Conservation (phyloP, 2,329 filamentous ascomycete species). For the Fusarium temperatum region DNA sequence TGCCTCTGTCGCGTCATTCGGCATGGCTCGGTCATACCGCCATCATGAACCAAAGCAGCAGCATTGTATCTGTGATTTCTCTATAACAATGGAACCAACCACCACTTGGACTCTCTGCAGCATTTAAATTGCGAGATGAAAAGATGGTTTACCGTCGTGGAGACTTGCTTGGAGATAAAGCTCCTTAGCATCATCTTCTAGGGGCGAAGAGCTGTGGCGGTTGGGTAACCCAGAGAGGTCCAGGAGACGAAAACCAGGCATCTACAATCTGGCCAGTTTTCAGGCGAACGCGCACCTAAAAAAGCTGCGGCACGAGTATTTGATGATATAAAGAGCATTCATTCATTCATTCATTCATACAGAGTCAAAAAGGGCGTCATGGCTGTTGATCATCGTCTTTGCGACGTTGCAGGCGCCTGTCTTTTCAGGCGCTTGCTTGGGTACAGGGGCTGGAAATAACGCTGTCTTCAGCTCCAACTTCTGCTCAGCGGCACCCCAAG, state of each 20-base stretch:
- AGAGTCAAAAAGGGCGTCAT: slow-evolving; percentile 25
- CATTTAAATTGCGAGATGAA: slow-evolving; percentile 44
- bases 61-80: slow-evolving; percentile 45
- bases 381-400: slow-evolving; percentile 33
- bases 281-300: slow-evolving; percentile 37
- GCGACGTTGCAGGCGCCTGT: slow-evolving; percentile 28
- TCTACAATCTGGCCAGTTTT: slow-evolving; percentile 35
- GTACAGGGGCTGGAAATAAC: slow-evolving; percentile 39
- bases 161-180: slow-evolving; percentile 38
- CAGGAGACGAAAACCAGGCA: slow-evolving; percentile 36
- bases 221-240: slow-evolving; percentile 30
- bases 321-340: slow-evolving; percentile 39
- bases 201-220: slow-evolving; percentile 31
- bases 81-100: slow-evolving; percentile 41
- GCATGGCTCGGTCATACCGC: slow-evolving; percentile 5
- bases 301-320: slow-evolving; percentile 37
- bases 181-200: slow-evolving; percentile 35
- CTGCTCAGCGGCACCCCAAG: slow-evolving; percentile 21
- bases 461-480: slow-evolving; percentile 5
- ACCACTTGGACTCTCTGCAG: slow-evolving; percentile 37
- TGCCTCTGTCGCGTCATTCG: slow-evolving; percentile 39
- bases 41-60: slow-evolving; percentile 42
- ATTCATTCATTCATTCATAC: background rate
- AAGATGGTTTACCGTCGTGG: slow-evolving; percentile 38
- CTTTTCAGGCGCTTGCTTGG: slow-evolving; percentile 20